Evolutionary conservation across 169 alveolate species (phyloP).

Genomic region (Babesia caballi): DNA sequence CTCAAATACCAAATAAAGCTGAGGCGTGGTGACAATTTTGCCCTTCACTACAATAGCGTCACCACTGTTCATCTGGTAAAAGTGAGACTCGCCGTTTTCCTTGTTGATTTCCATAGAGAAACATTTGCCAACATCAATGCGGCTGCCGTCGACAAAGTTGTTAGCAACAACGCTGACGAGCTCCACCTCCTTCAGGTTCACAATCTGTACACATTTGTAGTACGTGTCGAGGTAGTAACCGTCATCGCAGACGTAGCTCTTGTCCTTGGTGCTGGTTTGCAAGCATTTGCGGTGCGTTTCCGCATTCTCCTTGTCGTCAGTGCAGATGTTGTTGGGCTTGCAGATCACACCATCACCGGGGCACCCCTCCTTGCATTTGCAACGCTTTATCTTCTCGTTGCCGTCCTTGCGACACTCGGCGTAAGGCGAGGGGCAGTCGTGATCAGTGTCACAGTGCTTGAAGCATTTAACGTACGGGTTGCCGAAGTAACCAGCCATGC

Average conservation of each 20-base stretch:
- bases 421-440: conserved; percentile 51
- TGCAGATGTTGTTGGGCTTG: conserved; percentile 10
- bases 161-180: conserved; percentile 27
- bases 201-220: conserved; percentile 14
- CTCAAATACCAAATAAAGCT: conserved; percentile 27
- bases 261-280: conserved; percentile 18
- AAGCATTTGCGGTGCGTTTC: conserved; percentile 29
- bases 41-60: conserved; percentile 40
- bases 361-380: conserved; percentile 56
- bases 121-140: conserved; percentile 54
- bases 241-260: conserved; percentile 28
- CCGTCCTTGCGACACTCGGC: conserved; percentile 24
- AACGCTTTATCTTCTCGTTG: conserved; percentile 23
- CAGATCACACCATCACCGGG: conserved; percentile 62
- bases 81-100: conserved; percentile 18
- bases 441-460: conserved; percentile 51
- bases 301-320: background rate
- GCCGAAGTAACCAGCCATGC: conserved; percentile 58
- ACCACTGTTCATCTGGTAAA: conserved; percentile 61
- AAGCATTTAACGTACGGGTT: conserved; percentile 40
- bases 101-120: conserved; percentile 47
- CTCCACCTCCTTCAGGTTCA: conserved; percentile 17
- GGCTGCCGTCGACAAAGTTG: conserved; percentile 40
- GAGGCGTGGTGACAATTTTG: conserved; percentile 7
- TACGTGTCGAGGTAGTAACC: conserved; percentile 46